Conservation (phyloP, 805 yeast genomes). For the Suhomyces tanzawaensis region DNA sequence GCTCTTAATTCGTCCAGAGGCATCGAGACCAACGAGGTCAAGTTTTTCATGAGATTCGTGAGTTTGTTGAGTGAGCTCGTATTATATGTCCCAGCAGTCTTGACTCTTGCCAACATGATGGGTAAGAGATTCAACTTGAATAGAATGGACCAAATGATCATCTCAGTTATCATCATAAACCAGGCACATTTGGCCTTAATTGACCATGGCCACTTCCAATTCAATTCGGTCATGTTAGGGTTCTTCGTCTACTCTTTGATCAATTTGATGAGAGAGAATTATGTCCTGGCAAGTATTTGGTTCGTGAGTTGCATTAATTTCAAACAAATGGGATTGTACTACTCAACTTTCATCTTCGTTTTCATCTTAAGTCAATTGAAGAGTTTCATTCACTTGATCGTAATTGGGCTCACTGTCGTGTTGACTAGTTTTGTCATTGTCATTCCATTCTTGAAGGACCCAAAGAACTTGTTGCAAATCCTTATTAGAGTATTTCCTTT, state of each 20-base stretch:
- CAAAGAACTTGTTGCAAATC: constrained; percentile 51
- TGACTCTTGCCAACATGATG: constrained; percentile 66
- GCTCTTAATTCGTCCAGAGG: constrained; percentile 73
- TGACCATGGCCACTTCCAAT: constrained; percentile 98
- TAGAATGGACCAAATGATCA: constrained; percentile 72
- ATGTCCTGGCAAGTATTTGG: constrained; percentile 67
- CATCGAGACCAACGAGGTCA: constrained; percentile 60
- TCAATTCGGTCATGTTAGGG: constrained; percentile 92
- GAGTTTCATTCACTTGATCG: constrained; percentile 53
- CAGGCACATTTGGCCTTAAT: constrained; percentile 82
- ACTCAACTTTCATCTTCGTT: constrained; percentile 83
- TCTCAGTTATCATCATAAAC: constrained; percentile 74
- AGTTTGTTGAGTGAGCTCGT: constrained; percentile 73
- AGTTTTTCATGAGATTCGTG: constrained; percentile 81
- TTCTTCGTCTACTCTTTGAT: constrained; percentile 66
- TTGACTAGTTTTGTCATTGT: constrained; percentile 50
- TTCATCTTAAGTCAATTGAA: constrained; percentile 57
- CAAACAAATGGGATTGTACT: constrained; percentile 95
- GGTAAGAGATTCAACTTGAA: constrained; percentile 56
- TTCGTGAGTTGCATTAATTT: constrained; percentile 78
- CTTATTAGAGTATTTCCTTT: constrained; percentile 82
- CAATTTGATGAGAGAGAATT: constrained; percentile 61
- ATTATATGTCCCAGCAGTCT: constrained; percentile 76
- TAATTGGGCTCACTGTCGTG: constrained; percentile 64
- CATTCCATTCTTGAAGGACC: constrained; percentile 46